Percentiles rank a stretch among this genome's conserved stretches.
Conservation (phyloP, 208 protist genomes). For the Leishmania aethiopica region DNA sequence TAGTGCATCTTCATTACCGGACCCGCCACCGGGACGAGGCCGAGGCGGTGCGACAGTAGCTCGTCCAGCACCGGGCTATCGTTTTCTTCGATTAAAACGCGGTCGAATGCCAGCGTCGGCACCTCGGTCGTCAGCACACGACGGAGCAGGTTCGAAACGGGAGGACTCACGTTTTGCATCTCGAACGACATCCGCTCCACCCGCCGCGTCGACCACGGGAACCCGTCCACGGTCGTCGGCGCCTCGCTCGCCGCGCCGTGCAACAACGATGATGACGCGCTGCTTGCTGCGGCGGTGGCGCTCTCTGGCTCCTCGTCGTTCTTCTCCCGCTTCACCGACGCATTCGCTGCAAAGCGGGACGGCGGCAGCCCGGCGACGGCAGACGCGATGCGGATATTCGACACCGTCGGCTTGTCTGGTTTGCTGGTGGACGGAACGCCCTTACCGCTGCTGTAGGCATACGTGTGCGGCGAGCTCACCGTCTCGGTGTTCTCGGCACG, state of each 20-base stretch:
- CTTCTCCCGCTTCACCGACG: conserved; percentile 17
- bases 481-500: conserved; percentile 84
- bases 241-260: background rate
- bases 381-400: conserved; percentile 73
- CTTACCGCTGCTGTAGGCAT: conserved; percentile 45
- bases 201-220: conserved; percentile 63
- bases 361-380: conserved; percentile 60
- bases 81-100: conserved; percentile 97
- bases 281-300: background rate
- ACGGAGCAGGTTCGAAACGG: conserved; percentile 97
- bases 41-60: conserved; percentile 96
- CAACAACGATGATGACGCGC: conserved; percentile 7
- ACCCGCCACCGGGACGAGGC: conserved; percentile 97
- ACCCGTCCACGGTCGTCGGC: conserved; percentile 34
- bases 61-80: conserved; percentile 98
- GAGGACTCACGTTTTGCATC: conserved; percentile 75
- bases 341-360: conserved; percentile 16
- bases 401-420: conserved; percentile 69
- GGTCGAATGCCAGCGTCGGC: conserved; percentile 98
- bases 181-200: conserved; percentile 87
- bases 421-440: conserved; percentile 50
- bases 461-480: conserved; percentile 83
- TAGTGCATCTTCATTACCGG: conserved; percentile 93
- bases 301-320: conserved; percentile 37
- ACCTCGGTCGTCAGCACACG: conserved; percentile 97